Evolutionary conservation across 164 flowering plant genomes (phyloP).

Genomic region (Brasenia schreberi): DNA sequence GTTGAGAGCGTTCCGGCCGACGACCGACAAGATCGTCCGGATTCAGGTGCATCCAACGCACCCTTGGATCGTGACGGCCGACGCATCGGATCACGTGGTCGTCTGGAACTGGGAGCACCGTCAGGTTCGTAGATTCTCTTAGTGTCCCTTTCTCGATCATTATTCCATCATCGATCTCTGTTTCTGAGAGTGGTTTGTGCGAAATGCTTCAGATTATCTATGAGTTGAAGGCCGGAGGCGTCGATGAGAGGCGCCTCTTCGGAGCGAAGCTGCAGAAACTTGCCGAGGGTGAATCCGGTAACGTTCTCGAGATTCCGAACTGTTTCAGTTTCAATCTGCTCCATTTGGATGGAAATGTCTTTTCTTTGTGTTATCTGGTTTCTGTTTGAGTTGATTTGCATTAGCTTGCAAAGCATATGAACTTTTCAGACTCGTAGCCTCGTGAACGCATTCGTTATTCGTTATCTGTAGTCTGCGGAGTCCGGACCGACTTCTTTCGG

Average conservation of each 20-base stretch:
- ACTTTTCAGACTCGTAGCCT: background rate
- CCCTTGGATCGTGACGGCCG: conserved; percentile 98
- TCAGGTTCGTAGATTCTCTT: conserved; percentile 25
- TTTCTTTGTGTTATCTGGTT: background rate
- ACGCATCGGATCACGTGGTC: conserved; percentile 87
- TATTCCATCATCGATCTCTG: background rate
- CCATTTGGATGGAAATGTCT: background rate
- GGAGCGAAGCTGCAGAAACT: conserved; percentile 98
- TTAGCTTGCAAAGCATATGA: background rate
- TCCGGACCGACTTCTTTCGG: too few species aligned
- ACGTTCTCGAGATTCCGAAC: background rate
- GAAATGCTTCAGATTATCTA: conserved; percentile 51
- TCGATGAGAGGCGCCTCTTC: conserved; percentile 89
- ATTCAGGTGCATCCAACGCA: conserved; percentile 93
- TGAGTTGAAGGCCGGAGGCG: conserved; percentile 94
- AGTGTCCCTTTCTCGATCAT: background rate
- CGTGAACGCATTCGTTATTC: too few species aligned
- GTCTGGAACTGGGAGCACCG: conserved; percentile 99
- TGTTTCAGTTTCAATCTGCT: background rate
- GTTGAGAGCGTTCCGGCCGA: conserved; percentile 69
- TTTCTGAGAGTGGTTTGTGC: background rate
- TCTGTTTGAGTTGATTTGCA: background rate
- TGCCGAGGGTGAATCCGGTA: conserved; percentile 95
- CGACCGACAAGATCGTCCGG: conserved; percentile 77
- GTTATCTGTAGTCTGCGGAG: too few species aligned